A percentile compares a stretch with the other conserved stretches of the same genome.
phyloP scores from a whole-genome alignment of 257 asterid genomes.

The Rubia yunnanensis region DNA sequence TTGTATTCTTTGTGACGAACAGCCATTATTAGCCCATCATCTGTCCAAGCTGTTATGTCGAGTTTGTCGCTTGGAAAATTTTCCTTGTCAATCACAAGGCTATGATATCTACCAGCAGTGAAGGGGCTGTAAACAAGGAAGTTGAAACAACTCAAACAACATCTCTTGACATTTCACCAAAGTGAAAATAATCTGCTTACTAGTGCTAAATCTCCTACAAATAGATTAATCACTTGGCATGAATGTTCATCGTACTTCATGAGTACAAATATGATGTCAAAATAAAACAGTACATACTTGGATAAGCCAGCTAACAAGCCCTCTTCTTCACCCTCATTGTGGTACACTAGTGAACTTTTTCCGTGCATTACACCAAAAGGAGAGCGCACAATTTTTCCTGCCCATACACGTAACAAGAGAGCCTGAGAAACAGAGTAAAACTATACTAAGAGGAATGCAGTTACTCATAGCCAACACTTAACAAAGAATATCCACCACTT shows the following conservation, averaged over 20 bases:
- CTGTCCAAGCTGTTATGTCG: conserved; percentile 96
- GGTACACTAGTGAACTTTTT: conserved; percentile 80
- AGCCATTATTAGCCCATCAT: conserved; percentile 89
- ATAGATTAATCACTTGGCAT: not conserved
- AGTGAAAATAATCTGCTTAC: not conserved
- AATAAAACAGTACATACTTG: conserved; percentile 44
- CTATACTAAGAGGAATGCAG: not conserved
- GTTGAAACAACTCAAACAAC: not conserved
- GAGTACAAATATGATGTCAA: not conserved
- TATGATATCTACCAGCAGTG: conserved; percentile 92
- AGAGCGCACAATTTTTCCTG: conserved; percentile 85
- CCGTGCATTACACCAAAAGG: conserved; percentile 93
- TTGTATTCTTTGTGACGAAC: conserved; percentile 79
- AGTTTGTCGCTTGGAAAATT: conserved; percentile 67
- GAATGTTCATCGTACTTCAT: not conserved
- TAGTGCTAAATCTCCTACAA: not conserved
- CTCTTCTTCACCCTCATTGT: conserved; percentile 82
- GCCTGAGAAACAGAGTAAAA: not conserved
- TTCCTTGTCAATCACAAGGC: conserved; percentile 89
- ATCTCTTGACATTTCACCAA: not conserved
- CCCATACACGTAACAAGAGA: not conserved
- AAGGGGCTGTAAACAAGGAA: conserved; percentile 56
- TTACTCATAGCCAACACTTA: not conserved
- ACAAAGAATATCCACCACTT: not conserved
- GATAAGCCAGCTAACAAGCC: conserved; percentile 84